Base-by-base conservation (phyloP, 805 yeast species). In the Spathaspora passalidarum region DNA sequence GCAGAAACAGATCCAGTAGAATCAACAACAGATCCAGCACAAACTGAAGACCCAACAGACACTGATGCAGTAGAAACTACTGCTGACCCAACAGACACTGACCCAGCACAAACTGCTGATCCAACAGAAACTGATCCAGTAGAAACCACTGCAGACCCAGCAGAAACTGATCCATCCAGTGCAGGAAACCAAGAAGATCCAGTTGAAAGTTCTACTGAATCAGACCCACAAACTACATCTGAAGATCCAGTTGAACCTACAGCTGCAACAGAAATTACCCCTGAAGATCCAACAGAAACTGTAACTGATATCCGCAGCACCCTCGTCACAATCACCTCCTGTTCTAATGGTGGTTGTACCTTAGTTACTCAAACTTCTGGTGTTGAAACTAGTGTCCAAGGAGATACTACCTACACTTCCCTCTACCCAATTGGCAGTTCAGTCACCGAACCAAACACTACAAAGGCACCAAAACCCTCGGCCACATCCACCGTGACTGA, bases 251-350 rank as follows among this genome's bases (percentile, higher is more conserved):
- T 9, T 22, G 25, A 22, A 22, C 9, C 76, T 32, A 9, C 42
- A 4, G 44, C 25, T 22, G 25, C 6, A 22, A 7, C 76, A 21
- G 57, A 49, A 13, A 42, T 59, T 13, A 68, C 78, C 47, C 70
- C 77, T 32, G 40, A 34, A n/a, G 46, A 40, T 20, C 44, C 51
- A 14, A 41, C 49, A 22, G 25, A 9, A 7, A 22, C 40, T 14
- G 37, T 45, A 16, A 36, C 43, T 11, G 34, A 29, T n/a, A 36
- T 16, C 16, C 46, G 55, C 2, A 59, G 67, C 29, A 61, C 68
- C 14, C 61, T 61, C 13, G 40, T 68, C 9, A 65, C 71, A n/a
- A 53, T 65, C 44, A 68, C 76, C 32, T 65, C 73, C n/a, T 70
- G 76, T 51, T 45, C 56, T 4, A 62, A 63, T 44, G 40, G 68